Percentiles rank a stretch among this genome's conserved stretches.
These are phyloP conservation scores for Microthlaspi erraticum DNA, from an alignment of 345 rosid species.

Conservation along the genomic window DNA sequence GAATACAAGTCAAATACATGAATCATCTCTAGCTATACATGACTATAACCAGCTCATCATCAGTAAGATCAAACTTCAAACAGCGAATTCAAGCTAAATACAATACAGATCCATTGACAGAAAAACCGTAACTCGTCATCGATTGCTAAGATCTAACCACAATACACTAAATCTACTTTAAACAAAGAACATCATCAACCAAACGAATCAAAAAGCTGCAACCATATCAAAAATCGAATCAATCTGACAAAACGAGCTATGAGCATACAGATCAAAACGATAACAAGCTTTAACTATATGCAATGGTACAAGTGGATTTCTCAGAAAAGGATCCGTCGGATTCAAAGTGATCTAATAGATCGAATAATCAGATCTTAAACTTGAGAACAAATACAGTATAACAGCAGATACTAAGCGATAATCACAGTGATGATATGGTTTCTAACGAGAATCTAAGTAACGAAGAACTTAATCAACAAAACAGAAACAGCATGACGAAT, in stretches of 20 bases:
- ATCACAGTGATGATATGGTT: background rate
- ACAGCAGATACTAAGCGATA: background rate
- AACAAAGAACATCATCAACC: background rate
- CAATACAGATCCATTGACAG: background rate
- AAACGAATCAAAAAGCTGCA: background rate
- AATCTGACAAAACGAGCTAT: background rate
- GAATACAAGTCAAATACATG: background rate
- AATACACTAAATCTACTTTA: background rate
- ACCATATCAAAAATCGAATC: background rate
- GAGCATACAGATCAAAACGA: background rate
- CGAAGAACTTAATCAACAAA: background rate
- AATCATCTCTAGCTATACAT: no score
- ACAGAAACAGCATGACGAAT: background rate
- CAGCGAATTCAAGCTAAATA: no score
- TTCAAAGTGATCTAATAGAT: background rate
- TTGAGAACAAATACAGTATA: background rate
- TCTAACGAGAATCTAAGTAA: background rate
- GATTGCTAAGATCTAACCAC: background rate
- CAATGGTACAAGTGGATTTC: background rate
- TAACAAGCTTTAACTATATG: background rate
- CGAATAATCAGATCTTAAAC: constrained; percentile 4
- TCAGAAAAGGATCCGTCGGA: no score
- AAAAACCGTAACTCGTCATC: background rate
- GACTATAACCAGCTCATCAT: no score
- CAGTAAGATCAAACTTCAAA: no score